Percentiles rank a stretch among this genome's conserved stretches.
Conservation (phyloP, 2,329 filamentous ascomycete species). For the Aureobasidium sp. region DNA sequence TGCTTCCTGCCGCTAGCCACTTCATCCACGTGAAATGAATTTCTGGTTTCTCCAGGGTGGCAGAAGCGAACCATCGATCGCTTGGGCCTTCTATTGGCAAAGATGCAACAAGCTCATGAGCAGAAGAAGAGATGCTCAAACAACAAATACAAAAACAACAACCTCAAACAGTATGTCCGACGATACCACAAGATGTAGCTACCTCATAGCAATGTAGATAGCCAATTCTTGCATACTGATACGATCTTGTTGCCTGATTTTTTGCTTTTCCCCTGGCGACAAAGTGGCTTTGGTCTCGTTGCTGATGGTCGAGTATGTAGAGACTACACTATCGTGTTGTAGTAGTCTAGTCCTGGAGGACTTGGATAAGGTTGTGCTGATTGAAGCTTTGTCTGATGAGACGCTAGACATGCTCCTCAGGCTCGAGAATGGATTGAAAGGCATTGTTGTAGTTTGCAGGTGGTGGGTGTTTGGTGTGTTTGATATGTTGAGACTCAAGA, state of each 20-base stretch:
- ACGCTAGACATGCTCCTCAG: background rate
- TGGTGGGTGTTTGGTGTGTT: background rate
- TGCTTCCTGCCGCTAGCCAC: background rate
- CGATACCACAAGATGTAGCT: background rate
- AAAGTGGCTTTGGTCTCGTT: background rate
- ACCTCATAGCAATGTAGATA: background rate
- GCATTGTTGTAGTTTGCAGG: background rate
- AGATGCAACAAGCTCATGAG: background rate
- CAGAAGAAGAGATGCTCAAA: background rate
- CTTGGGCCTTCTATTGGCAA: background rate
- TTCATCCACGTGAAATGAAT: background rate
- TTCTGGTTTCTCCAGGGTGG: background rate
- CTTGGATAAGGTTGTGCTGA: constrained; percentile 15
- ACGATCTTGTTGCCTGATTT: constrained; percentile 6
- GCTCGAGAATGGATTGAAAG: constrained; percentile 14
- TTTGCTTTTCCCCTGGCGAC: constrained; percentile 10
- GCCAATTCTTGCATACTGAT: constrained; percentile 7
- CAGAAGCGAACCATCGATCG: background rate
- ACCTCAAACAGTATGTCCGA: background rate
- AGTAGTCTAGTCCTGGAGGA: constrained; percentile 3
- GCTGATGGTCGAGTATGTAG: background rate
- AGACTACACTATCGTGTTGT: background rate
- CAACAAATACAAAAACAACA: background rate
- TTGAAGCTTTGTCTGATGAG: constrained; percentile 7
- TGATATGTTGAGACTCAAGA: background rate